phyloP scores from a whole-genome alignment of 306 rosid species.

The Inga laurina region DNA sequence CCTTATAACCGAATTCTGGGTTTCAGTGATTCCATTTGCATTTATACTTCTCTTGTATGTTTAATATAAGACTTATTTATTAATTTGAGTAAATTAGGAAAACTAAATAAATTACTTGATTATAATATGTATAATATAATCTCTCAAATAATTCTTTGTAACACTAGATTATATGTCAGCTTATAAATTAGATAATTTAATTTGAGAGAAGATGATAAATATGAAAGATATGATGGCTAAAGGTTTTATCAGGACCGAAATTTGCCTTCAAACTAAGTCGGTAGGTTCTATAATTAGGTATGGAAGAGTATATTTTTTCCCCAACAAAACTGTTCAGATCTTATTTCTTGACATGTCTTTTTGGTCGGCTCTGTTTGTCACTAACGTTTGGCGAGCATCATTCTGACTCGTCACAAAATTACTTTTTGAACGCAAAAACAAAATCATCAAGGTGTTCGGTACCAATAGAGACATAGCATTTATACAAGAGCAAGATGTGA shows the following conservation, averaged over 20 bases:
- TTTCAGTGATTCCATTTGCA: neutral
- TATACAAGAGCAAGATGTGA: neutral
- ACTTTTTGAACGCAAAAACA: neutral
- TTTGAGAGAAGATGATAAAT: too few species aligned
- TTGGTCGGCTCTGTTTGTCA: neutral
- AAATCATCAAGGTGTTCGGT: neutral
- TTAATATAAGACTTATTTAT: too few species aligned
- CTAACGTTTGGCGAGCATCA: neutral
- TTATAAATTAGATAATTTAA: too few species aligned
- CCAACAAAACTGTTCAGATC: neutral
- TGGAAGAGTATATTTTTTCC: neutral
- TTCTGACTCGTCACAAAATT: neutral
- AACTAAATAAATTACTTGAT: too few species aligned
- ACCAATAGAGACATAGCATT: neutral
- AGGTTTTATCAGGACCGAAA: too few species aligned
- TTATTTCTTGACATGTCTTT: neutral
- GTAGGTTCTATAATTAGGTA: too few species aligned
- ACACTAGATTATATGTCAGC: too few species aligned
- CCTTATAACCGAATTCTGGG: neutral
- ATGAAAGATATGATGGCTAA: too few species aligned
- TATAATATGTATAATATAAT: too few species aligned
- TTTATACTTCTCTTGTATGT: neutral
- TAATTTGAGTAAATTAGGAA: rapidly evolving
- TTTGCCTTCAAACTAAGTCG: too few species aligned
- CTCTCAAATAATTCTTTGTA: too few species aligned